A percentile compares a stretch with the other conserved stretches of the same genome.
phyloP scores from a whole-genome alignment of 768 basidiomycete species.

The Crucibulum laeve region DNA sequence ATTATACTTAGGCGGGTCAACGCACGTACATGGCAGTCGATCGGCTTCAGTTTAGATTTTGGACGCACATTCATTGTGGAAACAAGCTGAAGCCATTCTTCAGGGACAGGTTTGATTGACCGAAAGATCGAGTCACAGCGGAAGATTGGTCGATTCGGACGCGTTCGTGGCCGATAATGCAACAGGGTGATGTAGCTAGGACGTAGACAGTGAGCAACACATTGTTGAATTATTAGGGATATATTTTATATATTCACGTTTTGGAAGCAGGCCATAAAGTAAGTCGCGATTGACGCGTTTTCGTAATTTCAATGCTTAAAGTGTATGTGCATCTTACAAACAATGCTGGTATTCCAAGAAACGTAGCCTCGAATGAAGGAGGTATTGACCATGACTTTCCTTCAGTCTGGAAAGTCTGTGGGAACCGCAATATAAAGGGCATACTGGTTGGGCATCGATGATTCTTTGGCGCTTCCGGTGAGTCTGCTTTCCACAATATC shows the following conservation, averaged over 20 bases:
- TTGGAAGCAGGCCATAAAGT: conserved; percentile 29
- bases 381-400: conserved; percentile 26
- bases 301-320: conserved; percentile 26
- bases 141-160: conserved; percentile 41
- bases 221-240: not conserved
- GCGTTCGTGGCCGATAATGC: conserved; percentile 40
- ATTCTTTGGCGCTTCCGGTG: conserved; percentile 4
- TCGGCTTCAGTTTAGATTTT: conserved; percentile 26
- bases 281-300: conserved; percentile 23
- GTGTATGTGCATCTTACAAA: conserved; percentile 30
- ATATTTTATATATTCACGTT: conserved; percentile 21
- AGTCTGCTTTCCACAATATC: conserved; percentile 24
- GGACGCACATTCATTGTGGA: conserved; percentile 28
- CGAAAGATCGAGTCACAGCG: conserved; percentile 38
- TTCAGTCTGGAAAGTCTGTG: conserved; percentile 23
- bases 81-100: conserved; percentile 55
- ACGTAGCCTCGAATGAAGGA: conserved; percentile 33
- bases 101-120: conserved; percentile 48
- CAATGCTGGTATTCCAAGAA: conserved; percentile 24
- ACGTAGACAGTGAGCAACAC: not conserved
- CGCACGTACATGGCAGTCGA: conserved; percentile 48
- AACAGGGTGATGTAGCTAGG: conserved; percentile 35
- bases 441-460: conserved; percentile 34
- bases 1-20: not conserved
- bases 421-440: conserved; percentile 31